Percentiles rank a stretch among this genome's conserved stretches.
phyloP scores from a whole-genome alignment of 257 asterid genomes.

The Rauvolfia tetraphylla region DNA sequence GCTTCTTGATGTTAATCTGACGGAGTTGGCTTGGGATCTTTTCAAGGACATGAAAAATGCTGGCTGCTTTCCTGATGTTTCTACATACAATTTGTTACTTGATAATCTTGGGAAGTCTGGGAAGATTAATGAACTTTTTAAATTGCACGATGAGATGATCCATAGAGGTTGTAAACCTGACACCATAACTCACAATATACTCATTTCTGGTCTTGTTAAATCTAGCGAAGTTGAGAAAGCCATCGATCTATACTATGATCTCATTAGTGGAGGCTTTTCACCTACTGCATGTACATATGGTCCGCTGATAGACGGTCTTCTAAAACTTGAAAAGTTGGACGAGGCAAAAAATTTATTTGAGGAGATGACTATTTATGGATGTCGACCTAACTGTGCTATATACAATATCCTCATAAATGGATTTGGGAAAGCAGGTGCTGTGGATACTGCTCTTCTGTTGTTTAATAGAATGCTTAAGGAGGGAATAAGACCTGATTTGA shows the following conservation, averaged over 20 bases:
- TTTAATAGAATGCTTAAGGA: slow-evolving; percentile 77
- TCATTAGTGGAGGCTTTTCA: slow-evolving; percentile 70
- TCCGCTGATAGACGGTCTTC: slow-evolving; percentile 83
- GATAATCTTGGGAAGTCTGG: slow-evolving; percentile 81
- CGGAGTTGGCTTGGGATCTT: slow-evolving; percentile 62
- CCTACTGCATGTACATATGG: slow-evolving; percentile 97
- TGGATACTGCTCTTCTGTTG: slow-evolving; percentile 56
- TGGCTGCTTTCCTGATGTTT: slow-evolving; percentile 59
- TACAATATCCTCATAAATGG: slow-evolving; percentile 91
- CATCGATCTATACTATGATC: slow-evolving; percentile 66
- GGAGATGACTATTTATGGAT: slow-evolving; percentile 72
- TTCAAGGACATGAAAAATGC: slow-evolving; percentile 64
- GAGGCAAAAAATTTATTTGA: slow-evolving; percentile 66
- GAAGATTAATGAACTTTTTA: slow-evolving; percentile 55
- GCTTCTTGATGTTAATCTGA: slow-evolving; percentile 62
- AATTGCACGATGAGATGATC: slow-evolving; percentile 72
- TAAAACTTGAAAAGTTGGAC: slow-evolving; percentile 58
- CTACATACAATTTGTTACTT: slow-evolving; percentile 76
- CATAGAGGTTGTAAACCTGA: slow-evolving; percentile 61
- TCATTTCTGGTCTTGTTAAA: slow-evolving; percentile 80
- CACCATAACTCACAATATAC: slow-evolving; percentile 70
- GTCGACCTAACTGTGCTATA: slow-evolving; percentile 80
- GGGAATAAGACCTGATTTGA: slow-evolving; percentile 86
- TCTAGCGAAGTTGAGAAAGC: slow-evolving; percentile 66
- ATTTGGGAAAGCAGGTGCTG: slow-evolving; percentile 77